These are phyloP conservation scores for Magnolia officinalis DNA, from an alignment of 164 flowering plant species.

Conservation along the genomic window DNA sequence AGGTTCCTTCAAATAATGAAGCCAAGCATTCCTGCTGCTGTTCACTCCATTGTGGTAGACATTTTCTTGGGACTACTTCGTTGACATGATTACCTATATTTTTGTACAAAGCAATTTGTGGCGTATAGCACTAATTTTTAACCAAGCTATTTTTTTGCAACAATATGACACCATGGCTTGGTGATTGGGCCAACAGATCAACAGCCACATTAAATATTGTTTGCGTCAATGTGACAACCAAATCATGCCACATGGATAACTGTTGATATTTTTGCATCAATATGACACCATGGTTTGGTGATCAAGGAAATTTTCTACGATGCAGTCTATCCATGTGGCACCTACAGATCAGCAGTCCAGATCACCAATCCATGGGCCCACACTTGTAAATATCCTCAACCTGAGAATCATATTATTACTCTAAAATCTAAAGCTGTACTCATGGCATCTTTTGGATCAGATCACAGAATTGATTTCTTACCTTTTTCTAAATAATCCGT, in stretches of 20 bases:
- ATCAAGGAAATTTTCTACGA: too few relatives aligned
- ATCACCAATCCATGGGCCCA: background rate
- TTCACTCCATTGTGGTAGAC: slow-evolving; percentile 92
- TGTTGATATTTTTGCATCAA: too few relatives aligned
- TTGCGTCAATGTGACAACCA: background rate
- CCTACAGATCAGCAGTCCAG: background rate
- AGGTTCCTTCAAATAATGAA: slow-evolving; percentile 61
- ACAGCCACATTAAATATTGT: too few relatives aligned
- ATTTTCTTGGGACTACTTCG: slow-evolving; percentile 8
- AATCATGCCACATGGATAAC: background rate
- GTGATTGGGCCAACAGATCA: background rate
- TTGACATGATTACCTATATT: background rate
- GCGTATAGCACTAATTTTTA: background rate
- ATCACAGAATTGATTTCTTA: background rate
- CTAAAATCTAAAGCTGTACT: background rate
- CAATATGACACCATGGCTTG: background rate
- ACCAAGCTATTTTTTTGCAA: background rate
- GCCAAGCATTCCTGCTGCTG: slow-evolving; percentile 78
- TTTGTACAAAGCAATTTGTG: background rate
- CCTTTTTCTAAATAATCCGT: background rate
- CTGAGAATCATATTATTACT: background rate
- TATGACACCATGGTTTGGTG: background rate
- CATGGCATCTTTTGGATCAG: background rate
- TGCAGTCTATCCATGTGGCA: too few relatives aligned
- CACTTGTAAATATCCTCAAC: background rate